Base-by-base conservation (phyloP, 805 yeast genomes). In the Kodamaea leandrae region DNA sequence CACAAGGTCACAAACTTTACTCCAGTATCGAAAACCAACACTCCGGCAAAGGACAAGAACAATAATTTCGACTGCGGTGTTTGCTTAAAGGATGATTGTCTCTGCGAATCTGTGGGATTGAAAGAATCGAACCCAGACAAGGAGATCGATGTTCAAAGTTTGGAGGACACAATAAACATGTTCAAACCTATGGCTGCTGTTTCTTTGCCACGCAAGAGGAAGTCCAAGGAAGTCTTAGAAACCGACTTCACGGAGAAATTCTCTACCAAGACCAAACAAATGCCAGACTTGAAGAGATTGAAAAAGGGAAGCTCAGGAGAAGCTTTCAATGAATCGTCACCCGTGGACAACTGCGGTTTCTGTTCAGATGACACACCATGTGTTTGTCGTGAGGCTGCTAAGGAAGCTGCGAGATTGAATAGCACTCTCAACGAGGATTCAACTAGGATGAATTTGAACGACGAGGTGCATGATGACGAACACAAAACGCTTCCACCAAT, bases 281-380 rank as follows among this genome's bases (percentile, higher is more conserved):
- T 61, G 64, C 77, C 66, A 18, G 71, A 62, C 46, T 61, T 62
- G 45, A 66, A 54, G 45, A 66, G 43, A 34, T 15, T 39, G 45
- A 36, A 36, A 32, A 28, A 37, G 36, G 15, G 39, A 27, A 23
- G 33, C 29, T 24, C 37, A 33, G 19, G 17, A 5, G 37, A 33
- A n/a, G 14, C 14, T 16, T 67, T 71, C 43, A 64, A 71, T 45
- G 77, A 73, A 37, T 62, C 63, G 27, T 74, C 77, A 1, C 76
- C 79, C 5, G 70, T 72, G 45, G 95, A 86, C 49, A 79, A 84
- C 44, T 91, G 98, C 63, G 98, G 98, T 0, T 90, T 91, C 61
- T 91, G 98, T 57, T 79, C 95, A 0, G 96, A 86, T 50, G 93
- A 82, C 50, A 82, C 95, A 0, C 90, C 96, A 2, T 91, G 98